Percentiles rank a stretch among this genome's conserved stretches.
Conservation (phyloP, 805 yeast species). For the Wickerhamiella nectarea region DNA sequence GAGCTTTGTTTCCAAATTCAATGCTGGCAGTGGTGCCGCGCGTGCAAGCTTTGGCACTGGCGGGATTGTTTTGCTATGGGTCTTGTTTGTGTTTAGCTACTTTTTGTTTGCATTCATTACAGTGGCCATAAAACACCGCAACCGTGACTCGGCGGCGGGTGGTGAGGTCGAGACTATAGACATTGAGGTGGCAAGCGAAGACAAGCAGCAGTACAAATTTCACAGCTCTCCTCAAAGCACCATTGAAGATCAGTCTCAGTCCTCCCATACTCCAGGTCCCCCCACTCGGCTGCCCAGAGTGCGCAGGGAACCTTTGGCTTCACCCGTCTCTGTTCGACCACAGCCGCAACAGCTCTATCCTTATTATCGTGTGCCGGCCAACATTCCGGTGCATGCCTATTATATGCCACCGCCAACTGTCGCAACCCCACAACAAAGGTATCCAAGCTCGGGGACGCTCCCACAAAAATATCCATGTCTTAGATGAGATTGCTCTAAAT, state of each 20-base stretch:
- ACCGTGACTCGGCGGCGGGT: background rate
- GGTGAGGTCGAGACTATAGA: background rate
- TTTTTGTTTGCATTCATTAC: conserved; percentile 6
- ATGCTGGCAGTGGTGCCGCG: background rate
- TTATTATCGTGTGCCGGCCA: background rate
- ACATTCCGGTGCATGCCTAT: background rate
- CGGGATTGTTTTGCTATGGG: conserved; percentile 2
- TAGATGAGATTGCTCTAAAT: background rate
- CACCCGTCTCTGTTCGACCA: too few species aligned
- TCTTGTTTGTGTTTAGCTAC: conserved; percentile 5
- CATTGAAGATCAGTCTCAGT: too few species aligned
- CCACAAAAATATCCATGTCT: background rate
- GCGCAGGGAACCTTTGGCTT: background rate
- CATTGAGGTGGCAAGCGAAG: background rate
- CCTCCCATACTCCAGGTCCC: too few species aligned
- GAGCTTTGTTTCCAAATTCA: conserved; percentile 1
- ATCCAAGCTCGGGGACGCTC: background rate
- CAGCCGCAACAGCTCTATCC: background rate
- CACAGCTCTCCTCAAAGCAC: background rate
- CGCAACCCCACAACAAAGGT: too few species aligned
- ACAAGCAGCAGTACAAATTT: background rate
- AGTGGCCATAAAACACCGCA: conserved; percentile 5
- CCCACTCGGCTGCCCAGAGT: background rate
- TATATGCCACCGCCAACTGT: background rate
- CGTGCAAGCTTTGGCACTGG: conserved; percentile 2